Evolutionary conservation across 768 basidiomycete species (phyloP), one percentile per base, ranked within the genome.

Genomic region (Cytidiella melzeri): DNA sequence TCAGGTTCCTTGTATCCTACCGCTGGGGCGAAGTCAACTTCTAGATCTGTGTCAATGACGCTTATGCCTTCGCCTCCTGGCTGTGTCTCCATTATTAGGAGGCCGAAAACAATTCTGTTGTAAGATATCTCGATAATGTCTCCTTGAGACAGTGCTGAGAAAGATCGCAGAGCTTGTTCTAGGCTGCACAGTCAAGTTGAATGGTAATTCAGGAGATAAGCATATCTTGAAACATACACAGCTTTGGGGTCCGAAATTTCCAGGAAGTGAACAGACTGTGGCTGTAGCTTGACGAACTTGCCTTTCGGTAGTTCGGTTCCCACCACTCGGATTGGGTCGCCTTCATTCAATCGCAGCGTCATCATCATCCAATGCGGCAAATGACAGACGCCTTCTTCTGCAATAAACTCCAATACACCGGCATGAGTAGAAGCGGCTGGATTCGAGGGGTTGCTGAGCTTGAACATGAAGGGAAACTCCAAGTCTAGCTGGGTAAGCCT

Each of bases 281-380:
- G 89, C 68, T 99, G 96, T 41, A 99, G 73, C 68, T 99, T 99
- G 63, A 99, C 89, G 45, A 94, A 74, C 68, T 93, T 92, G 54
- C 95, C 96, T 67, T 98, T 98, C 0, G 82, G 82, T 13, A 97
- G 75, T 52, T 87, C 83, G 1, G 87, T 76, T 6, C 95, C 93
- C 4, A 87, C 93, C 45, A 98, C 84, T 39, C 93, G 84, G 52
- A 99, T 89, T 10, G 92, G 83, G 69, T 98, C 96, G 11, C 96
- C 96, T 68, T 99, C 96, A 48, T 84, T 84, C 23, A 99, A 69
- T 23, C 91, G 81, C 18, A 99, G 72, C 4, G 92, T 93, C 71
- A 88, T 93, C 95, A 99, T 99, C 90, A 99, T 95, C 96, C 96
- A 99, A 58, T 92, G 87, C 0, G 96, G 96, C 13, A 99, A 74